These are phyloP conservation scores for Glaciozyma antarctica DNA, from an alignment of 768 basidiomycete genomes.

Conservation along the genomic window DNA sequence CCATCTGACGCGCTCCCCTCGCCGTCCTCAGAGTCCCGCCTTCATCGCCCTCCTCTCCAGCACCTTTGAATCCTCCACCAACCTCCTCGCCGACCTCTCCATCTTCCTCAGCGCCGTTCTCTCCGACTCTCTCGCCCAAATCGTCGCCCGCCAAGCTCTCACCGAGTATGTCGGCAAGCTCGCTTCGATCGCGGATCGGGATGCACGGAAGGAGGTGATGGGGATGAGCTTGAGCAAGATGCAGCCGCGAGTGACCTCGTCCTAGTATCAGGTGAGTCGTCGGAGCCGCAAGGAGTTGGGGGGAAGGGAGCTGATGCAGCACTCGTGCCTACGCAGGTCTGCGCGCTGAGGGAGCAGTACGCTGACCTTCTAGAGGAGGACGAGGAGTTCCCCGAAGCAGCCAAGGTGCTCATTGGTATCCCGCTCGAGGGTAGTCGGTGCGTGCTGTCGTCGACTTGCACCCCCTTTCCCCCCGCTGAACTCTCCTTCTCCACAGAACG, in stretches of 20 bases:
- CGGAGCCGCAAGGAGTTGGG: background rate
- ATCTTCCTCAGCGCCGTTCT: constrained; percentile 17
- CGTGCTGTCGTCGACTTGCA: constrained; percentile 27
- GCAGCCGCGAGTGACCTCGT: constrained; percentile 74
- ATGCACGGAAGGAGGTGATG: constrained; percentile 61
- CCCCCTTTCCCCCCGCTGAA: background rate
- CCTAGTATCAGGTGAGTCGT: constrained; percentile 78
- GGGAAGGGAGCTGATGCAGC: background rate
- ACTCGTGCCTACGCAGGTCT: constrained; percentile 50
- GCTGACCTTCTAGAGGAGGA: constrained; percentile 78
- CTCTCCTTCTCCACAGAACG: constrained; percentile 39
- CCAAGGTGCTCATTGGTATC: constrained; percentile 81
- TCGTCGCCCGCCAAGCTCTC: constrained; percentile 78
- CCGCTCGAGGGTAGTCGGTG: constrained; percentile 83
- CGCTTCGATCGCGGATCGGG: constrained; percentile 47
- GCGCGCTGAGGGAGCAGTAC: constrained; percentile 73
- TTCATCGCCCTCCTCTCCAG: constrained; percentile 18
- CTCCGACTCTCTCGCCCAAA: constrained; percentile 22
- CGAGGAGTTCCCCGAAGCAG: constrained; percentile 90
- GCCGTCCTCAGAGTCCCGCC: constrained; percentile 9
- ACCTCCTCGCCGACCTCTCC: constrained; percentile 8
- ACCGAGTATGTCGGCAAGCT: constrained; percentile 70
- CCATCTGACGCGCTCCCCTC: background rate
- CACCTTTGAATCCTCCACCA: constrained; percentile 19
- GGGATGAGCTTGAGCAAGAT: constrained; percentile 61